These are phyloP conservation scores for Diaporthe nobilis DNA, from an alignment of 2,329 filamentous ascomycete species.

Conservation along the genomic window DNA sequence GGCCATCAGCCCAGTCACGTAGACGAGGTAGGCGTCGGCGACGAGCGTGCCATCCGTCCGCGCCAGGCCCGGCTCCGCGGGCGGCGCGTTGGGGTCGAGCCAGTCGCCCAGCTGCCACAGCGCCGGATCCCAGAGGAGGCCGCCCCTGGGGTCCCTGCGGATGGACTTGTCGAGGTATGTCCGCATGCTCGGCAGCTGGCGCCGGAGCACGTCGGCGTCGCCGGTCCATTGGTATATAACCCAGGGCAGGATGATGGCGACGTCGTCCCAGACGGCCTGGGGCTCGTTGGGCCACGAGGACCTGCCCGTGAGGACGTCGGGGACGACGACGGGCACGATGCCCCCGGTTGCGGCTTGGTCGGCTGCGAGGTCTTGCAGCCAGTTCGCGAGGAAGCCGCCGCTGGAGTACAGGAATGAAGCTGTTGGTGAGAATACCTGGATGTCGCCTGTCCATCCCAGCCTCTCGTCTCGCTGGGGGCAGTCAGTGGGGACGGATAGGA, in stretches of 20 bases:
- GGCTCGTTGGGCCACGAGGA: constrained; percentile 42
- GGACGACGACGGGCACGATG: constrained; percentile 51
- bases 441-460: constrained; percentile 67
- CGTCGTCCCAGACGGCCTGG: constrained; percentile 53
- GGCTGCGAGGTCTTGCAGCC: constrained; percentile 62
- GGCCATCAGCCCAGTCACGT: constrained; percentile 50
- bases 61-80: constrained; percentile 50
- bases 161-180: constrained; percentile 49
- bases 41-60: constrained; percentile 53
- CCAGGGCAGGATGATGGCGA: constrained; percentile 50
- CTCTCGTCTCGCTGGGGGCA: constrained; percentile 70
- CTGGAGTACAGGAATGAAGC: constrained; percentile 68
- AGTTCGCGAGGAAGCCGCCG: constrained; percentile 63
- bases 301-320: constrained; percentile 48
- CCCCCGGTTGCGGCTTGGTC: constrained; percentile 52
- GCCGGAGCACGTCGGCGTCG: constrained; percentile 48
- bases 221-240: constrained; percentile 49
- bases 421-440: constrained; percentile 64
- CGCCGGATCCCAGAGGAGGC: constrained; percentile 52
- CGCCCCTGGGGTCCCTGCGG: constrained; percentile 44
- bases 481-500: constrained; percentile 70
- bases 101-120: constrained; percentile 56
- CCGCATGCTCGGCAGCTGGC: constrained; percentile 50
- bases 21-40: constrained; percentile 55
- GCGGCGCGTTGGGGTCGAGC: constrained; percentile 57